Percentiles rank a stretch among this genome's conserved stretches.
Conservation (phyloP, 371 early-diverging fungal species). For the Mucor sp. region DNA sequence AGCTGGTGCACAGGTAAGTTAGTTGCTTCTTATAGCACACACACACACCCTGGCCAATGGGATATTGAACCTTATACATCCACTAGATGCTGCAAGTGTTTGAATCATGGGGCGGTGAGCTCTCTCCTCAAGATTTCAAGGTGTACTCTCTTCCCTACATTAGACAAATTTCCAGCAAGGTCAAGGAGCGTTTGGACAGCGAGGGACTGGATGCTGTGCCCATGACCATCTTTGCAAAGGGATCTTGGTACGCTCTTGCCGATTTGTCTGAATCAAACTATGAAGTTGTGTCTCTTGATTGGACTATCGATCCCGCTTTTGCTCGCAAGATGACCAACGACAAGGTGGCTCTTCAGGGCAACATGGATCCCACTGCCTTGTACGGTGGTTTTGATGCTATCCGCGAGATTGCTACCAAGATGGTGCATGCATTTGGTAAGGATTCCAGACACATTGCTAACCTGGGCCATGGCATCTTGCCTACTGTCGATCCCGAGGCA, state of each 20-base stretch:
- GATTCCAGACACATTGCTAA: conserved; percentile 86
- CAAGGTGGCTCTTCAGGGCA: conserved; percentile 89
- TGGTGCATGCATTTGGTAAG: conserved; percentile 85
- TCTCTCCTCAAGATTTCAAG: conserved; percentile 81
- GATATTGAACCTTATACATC: not conserved
- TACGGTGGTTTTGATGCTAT: conserved; percentile 81
- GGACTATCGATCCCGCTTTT: conserved; percentile 82
- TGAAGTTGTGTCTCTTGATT: conserved; percentile 90
- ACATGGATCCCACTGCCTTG: conserved; percentile 89
- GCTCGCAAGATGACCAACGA: conserved; percentile 65
- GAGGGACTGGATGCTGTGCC: conserved; percentile 67
- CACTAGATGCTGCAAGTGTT: conserved; percentile 91
- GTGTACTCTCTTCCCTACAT: conserved; percentile 90
- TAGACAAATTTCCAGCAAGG: conserved; percentile 73
- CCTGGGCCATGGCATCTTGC: conserved; percentile 95
- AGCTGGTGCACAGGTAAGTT: conserved; percentile 93
- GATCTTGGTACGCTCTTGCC: conserved; percentile 86
- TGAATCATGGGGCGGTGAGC: conserved; percentile 96
- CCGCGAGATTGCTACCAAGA: conserved; percentile 68
- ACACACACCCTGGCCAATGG: not conserved
- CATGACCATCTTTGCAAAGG: conserved; percentile 91
- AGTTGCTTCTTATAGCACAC: no score
- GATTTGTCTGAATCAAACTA: conserved; percentile 71
- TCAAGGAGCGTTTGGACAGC: conserved; percentile 59
- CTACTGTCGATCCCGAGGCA: conserved; percentile 75